A percentile compares a stretch with the other conserved stretches of the same genome.
These are phyloP conservation scores for Venturia carpophila DNA, from an alignment of 2,329 filamentous ascomycete genomes.

Conservation along the genomic window DNA sequence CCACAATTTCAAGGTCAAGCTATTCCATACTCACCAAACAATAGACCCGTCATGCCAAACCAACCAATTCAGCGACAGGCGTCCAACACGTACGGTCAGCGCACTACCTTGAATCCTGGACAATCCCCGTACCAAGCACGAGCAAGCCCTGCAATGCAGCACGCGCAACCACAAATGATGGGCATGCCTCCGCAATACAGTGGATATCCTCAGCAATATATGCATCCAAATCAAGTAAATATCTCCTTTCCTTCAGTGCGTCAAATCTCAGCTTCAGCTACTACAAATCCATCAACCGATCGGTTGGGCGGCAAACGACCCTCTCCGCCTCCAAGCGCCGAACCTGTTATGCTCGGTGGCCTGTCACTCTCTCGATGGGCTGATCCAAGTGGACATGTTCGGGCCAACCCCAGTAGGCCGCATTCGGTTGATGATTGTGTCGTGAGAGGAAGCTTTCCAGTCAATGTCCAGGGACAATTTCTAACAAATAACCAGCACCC, in stretches of 20 bases:
- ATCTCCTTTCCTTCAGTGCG: slow-evolving; percentile 38
- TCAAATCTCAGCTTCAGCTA: slow-evolving; percentile 18
- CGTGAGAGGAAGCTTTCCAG: slow-evolving; percentile 19
- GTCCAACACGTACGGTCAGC: slow-evolving; percentile 31
- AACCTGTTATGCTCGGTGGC: neutral
- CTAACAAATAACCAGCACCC: slow-evolving; percentile 14
- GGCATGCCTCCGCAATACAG: slow-evolving; percentile 50
- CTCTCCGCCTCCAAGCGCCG: neutral
- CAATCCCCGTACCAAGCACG: slow-evolving; percentile 49
- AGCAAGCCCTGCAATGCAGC: slow-evolving; percentile 48
- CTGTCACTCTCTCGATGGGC: neutral
- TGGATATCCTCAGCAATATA: slow-evolving; percentile 50
- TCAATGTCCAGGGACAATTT: slow-evolving; percentile 27
- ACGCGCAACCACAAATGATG: slow-evolving; percentile 43
- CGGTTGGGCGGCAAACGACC: neutral
- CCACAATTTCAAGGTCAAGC: slow-evolving; percentile 28
- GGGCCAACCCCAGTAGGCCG: neutral
- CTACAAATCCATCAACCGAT: neutral
- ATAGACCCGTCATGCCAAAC: slow-evolving; percentile 35
- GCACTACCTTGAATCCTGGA: slow-evolving; percentile 24
- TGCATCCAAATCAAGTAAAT: slow-evolving; percentile 55
- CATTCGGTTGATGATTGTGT: neutral
- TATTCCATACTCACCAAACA: slow-evolving; percentile 9
- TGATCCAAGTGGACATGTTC: neutral
- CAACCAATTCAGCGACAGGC: slow-evolving; percentile 46